Base-by-base conservation (phyloP, 306 rosid genomes). In the Castanopsis chinensis region DNA sequence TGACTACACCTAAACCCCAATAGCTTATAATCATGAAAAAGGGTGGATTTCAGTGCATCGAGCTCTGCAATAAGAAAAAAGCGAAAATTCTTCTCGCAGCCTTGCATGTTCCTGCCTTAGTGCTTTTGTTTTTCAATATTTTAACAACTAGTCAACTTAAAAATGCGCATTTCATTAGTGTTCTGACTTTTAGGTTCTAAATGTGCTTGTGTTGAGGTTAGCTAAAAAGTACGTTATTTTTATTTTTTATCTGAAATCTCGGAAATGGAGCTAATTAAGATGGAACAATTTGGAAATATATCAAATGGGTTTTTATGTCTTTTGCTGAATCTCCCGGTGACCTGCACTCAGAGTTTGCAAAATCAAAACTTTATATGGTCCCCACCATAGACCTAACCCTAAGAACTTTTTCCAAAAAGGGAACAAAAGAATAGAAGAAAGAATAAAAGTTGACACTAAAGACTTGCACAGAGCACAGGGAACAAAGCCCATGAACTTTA, bases 401-500 rank as follows among this genome's bases (percentile, higher is more conserved):
- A 64, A 32, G 68, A 74, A 64, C 67, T 76, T 75, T 84, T 85
- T 83, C 72, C 75, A 23, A 78, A 87, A 86, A 85, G 83, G 72
- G 23, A 49, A 70, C 45, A 55, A 27, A 69, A 78, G 61, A 32
- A 43, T 21, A 76, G 86, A 77, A 79, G 79, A 28, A 56, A 79
- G 84, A 81, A 83, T 72, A 80, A 88, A 85, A 85, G 92, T 88
- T 81, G 85, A 85, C 80, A 74, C 89, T 80, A 60, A 37, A 23
- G 51, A 71, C 45, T 71, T 81, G 88, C 88, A 88, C 12, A 78
- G 80, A 75, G 75, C 73, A 70, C 43, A 80, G 87, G 87, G 83
- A 77, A 84, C 90, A 90, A 88, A 85, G 88, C 76, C 86, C 82
- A 87, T 73, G 79, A 73, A 87, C 89, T 85, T 90, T 92, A 88